Conservation (phyloP, 192 early-diverging fungal genomes). For the Funneliformis geosporum region DNA sequence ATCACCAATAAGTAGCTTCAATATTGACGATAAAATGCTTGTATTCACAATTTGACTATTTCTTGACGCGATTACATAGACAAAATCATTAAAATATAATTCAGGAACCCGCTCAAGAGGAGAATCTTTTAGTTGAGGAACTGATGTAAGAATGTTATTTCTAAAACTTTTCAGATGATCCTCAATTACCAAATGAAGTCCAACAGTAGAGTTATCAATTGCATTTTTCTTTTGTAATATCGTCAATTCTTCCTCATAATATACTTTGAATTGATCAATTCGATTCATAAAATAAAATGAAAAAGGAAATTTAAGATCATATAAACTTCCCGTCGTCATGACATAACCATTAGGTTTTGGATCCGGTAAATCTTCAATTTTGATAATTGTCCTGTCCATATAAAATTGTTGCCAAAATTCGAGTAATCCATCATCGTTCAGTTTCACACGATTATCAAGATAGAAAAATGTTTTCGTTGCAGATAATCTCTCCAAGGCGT, state of each 20-base stretch:
- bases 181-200: constrained; percentile 1
- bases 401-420: constrained; percentile 27
- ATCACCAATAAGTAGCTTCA: constrained; percentile 1
- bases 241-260: constrained; percentile 17
- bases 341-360: constrained; percentile 29
- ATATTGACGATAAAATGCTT: not conserved
- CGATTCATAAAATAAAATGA: constrained; percentile 28
- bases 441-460: too few relatives aligned
- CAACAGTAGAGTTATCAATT: not conserved
- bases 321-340: not conserved
- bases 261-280: constrained; percentile 16
- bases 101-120: not conserved
- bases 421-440: not conserved
- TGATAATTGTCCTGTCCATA: constrained; percentile 12
- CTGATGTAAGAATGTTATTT: not conserved
- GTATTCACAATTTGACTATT: not conserved
- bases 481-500: constrained; percentile 13
- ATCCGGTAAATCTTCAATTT: constrained; percentile 5
- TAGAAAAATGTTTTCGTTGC: constrained; percentile 18
- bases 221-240: not conserved
- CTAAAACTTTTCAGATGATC: not conserved
- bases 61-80: not conserved
- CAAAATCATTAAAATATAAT: constrained; percentile 31
- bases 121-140: not conserved
- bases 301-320: constrained; percentile 29